These are phyloP conservation scores for Biscutella auriculata DNA, from an alignment of 441 rosid genomes.

Conservation along the genomic window DNA sequence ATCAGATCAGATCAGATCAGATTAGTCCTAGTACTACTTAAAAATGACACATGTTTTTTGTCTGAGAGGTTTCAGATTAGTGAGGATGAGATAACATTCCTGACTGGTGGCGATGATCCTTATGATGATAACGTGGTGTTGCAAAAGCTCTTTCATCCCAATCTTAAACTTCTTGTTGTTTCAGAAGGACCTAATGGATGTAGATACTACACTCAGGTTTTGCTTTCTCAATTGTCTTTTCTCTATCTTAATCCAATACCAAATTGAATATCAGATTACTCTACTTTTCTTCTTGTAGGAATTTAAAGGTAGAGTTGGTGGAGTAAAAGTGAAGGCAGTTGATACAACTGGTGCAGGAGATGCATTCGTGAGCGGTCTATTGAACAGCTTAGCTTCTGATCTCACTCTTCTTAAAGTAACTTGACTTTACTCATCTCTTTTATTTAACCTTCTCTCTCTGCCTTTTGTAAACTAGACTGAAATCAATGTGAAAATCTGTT, in stretches of 20 bases:
- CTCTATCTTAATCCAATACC: not conserved
- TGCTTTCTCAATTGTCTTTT: not conserved
- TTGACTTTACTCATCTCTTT: not conserved
- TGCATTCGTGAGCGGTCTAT: conserved; percentile 81
- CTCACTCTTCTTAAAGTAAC: conserved; percentile 46
- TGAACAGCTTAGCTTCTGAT: conserved; percentile 64
- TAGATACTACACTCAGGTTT: conserved; percentile 86
- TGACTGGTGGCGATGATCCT: conserved; percentile 80
- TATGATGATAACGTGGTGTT: conserved; percentile 69
- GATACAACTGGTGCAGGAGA: conserved; percentile 98
- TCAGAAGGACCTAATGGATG: conserved; percentile 90
- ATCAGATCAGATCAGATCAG: too few relatives aligned
- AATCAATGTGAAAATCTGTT: too few relatives aligned
- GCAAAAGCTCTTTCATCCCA: conserved; percentile 74
- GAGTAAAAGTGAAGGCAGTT: conserved; percentile 68
- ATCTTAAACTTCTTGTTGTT: conserved; percentile 71
- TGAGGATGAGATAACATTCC: conserved; percentile 83
- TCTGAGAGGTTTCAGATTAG: conserved; percentile 48
- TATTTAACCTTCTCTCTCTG: not conserved
- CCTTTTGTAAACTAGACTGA: not conserved
- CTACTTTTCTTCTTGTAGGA: conserved; percentile 31
- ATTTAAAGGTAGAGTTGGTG: conserved; percentile 70
- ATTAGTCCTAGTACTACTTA: not conserved
- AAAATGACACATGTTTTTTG: conserved; percentile 3
- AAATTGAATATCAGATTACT: not conserved